These are phyloP conservation scores for Kluyveromyces siamensis DNA, from an alignment of 805 yeast genomes.

Conservation along the genomic window DNA sequence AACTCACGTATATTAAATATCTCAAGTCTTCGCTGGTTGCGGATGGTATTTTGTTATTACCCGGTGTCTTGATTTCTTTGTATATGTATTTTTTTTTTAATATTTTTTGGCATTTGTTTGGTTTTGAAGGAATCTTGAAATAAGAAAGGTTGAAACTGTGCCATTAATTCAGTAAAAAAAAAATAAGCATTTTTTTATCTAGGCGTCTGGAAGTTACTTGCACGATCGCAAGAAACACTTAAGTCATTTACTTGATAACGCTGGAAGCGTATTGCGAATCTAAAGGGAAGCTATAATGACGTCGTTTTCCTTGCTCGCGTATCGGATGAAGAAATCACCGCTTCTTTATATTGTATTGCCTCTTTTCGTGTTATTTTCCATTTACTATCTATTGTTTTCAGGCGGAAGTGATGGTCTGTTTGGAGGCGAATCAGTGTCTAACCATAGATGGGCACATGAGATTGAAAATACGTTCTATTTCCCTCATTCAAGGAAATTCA, in stretches of 20 bases:
- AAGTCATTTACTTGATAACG: background rate
- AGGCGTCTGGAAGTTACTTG: background rate
- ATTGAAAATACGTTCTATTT: slow-evolving; percentile 28
- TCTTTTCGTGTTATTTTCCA: slow-evolving; percentile 11
- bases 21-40: too few species aligned
- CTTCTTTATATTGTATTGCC: slow-evolving; percentile 18
- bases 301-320: slow-evolving; percentile 14
- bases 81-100: too few species aligned
- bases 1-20: too few species aligned
- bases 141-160: background rate
- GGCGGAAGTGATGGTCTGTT: slow-evolving; percentile 17
- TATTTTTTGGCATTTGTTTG: background rate
- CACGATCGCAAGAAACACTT: background rate
- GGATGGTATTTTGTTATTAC: too few species aligned
- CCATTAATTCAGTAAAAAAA: background rate
- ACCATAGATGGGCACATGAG: slow-evolving; percentile 31
- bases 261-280: background rate
- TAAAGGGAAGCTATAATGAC: slow-evolving; percentile 3
- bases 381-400: slow-evolving; percentile 16
- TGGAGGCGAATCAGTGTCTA: slow-evolving; percentile 16
- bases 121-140: background rate
- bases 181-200: too few species aligned
- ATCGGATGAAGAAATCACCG: slow-evolving; percentile 23
- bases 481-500: slow-evolving; percentile 26
- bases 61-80: too few species aligned